Percentiles rank a stretch among this genome's conserved stretches.
Evolutionary conservation across 2,329 filamentous ascomycete genomes (phyloP).

Genomic region (Apiospora kogelbergensis): DNA sequence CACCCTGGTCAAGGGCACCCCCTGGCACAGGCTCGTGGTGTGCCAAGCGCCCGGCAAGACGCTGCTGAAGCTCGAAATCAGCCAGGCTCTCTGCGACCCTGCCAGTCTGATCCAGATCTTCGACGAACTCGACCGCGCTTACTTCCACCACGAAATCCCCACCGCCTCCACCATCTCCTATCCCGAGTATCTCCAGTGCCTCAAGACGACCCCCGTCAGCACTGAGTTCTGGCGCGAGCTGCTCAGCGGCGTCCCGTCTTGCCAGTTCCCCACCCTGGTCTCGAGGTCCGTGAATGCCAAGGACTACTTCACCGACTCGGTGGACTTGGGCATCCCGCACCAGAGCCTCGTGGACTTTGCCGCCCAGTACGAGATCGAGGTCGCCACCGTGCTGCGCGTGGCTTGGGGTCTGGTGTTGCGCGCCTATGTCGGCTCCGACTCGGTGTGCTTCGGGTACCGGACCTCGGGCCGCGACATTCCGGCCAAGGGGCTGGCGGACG

Average conservation of each 20-base stretch:
- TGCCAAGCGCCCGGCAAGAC: slow-evolving; percentile 45
- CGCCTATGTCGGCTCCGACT: slow-evolving; percentile 51
- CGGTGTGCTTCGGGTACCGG: slow-evolving; percentile 56
- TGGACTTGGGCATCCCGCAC: slow-evolving; percentile 41
- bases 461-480: slow-evolving; percentile 45
- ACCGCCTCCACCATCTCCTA: slow-evolving; percentile 35
- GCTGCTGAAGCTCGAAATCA: slow-evolving; percentile 50
- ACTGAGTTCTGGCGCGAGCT: slow-evolving; percentile 47
- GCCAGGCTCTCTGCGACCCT: slow-evolving; percentile 50
- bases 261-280: slow-evolving; percentile 45
- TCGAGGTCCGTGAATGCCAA: slow-evolving; percentile 21
- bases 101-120: slow-evolving; percentile 47
- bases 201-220: slow-evolving; percentile 22
- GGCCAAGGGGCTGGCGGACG: slow-evolving; percentile 37
- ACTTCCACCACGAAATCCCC: slow-evolving; percentile 38
- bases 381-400: slow-evolving; percentile 53
- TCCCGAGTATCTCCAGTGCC: slow-evolving; percentile 38
- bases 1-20: slow-evolving; percentile 36
- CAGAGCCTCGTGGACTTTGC: slow-evolving; percentile 45
- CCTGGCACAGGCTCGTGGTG: slow-evolving; percentile 51
- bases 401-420: slow-evolving; percentile 60
- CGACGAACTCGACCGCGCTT: slow-evolving; percentile 45
- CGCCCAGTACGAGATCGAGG: slow-evolving; percentile 39
- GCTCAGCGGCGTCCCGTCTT: slow-evolving; percentile 39
- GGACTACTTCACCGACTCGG: slow-evolving; percentile 35